Conservation (phyloP, 1,139 yeast species). For the Lodderomyces pseudojiufengensis region DNA sequence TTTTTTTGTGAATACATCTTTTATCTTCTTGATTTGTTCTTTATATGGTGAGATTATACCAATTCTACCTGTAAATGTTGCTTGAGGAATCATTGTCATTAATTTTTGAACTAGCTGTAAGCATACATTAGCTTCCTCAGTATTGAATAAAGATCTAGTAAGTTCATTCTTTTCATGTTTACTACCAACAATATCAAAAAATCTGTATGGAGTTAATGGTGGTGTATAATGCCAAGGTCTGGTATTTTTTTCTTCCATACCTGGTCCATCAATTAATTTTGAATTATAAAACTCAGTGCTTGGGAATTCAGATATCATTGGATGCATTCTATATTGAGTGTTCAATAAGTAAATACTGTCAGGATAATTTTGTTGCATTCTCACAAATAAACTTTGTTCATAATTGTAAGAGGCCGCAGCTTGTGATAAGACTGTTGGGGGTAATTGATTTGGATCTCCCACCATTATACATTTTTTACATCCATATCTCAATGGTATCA, state of each 20-base stretch:
- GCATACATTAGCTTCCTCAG: conserved; percentile 68
- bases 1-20: conserved; percentile 49
- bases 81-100: conserved; percentile 46
- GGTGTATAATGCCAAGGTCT: conserved; percentile 70
- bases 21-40: conserved; percentile 69
- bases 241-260: conserved; percentile 54
- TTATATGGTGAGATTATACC: conserved; percentile 96
- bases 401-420: conserved; percentile 77
- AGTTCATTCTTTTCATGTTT: conserved; percentile 59
- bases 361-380: conserved; percentile 75
- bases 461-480: conserved; percentile 93
- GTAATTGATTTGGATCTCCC: conserved; percentile 98
- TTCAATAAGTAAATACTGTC: conserved; percentile 69
- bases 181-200: conserved; percentile 62
- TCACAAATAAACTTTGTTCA: conserved; percentile 89
- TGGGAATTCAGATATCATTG: conserved; percentile 83
- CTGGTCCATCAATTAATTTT: conserved; percentile 69
- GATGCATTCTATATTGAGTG: conserved; percentile 99
- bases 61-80: conserved; percentile 64
- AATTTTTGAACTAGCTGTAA: conserved; percentile 63
- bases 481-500: conserved; percentile 92
- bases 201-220: conserved; percentile 68
- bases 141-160: conserved; percentile 69
- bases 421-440: conserved; percentile 96
- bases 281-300: conserved; percentile 77